Evolutionary conservation across 2,329 filamentous ascomycete genomes (phyloP).

Genomic region (Podosphaera xanthii): DNA sequence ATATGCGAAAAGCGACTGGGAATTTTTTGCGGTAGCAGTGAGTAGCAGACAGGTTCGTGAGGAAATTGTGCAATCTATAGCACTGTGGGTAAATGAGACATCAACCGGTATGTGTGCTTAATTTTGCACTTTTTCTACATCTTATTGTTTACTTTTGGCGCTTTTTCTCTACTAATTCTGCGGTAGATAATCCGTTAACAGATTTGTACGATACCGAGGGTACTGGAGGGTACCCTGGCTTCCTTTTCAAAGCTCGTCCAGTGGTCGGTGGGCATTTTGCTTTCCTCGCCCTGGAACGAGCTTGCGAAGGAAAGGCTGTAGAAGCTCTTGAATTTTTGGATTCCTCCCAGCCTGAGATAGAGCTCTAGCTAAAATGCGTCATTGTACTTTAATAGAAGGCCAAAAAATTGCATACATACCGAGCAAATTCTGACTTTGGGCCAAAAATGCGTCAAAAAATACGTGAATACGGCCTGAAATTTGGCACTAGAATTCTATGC

Average conservation of each 20-base stretch:
- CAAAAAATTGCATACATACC: no score
- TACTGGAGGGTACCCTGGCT: slow-evolving; percentile 48
- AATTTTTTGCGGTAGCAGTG: slow-evolving; percentile 70
- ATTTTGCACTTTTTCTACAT: neutral
- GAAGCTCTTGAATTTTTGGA: slow-evolving; percentile 30
- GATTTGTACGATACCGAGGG: slow-evolving; percentile 69
- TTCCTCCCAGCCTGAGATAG: neutral
- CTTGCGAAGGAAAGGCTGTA: slow-evolving; percentile 47
- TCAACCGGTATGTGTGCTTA: slow-evolving; percentile 28
- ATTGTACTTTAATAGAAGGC: no score
- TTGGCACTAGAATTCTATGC: no score
- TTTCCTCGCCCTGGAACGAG: slow-evolving; percentile 58
- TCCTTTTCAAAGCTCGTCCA: slow-evolving; percentile 58
- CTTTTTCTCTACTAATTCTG: slow-evolving; percentile 1
- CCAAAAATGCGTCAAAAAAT: no score
- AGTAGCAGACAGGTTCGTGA: slow-evolving; percentile 42
- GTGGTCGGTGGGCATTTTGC: slow-evolving; percentile 75
- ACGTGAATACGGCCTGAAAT: no score
- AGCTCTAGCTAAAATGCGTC: no score
- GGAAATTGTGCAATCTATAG: slow-evolving; percentile 52
- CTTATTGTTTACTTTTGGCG: neutral
- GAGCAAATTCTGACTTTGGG: no score
- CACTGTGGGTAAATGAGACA: slow-evolving; percentile 68
- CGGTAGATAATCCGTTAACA: slow-evolving; percentile 54
- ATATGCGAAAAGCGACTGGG: slow-evolving; percentile 80